Percentiles rank a stretch among this genome's conserved stretches.
These are phyloP conservation scores for Epichloe hybrida DNA, from an alignment of 2,329 filamentous ascomycete species.

Conservation along the genomic window DNA sequence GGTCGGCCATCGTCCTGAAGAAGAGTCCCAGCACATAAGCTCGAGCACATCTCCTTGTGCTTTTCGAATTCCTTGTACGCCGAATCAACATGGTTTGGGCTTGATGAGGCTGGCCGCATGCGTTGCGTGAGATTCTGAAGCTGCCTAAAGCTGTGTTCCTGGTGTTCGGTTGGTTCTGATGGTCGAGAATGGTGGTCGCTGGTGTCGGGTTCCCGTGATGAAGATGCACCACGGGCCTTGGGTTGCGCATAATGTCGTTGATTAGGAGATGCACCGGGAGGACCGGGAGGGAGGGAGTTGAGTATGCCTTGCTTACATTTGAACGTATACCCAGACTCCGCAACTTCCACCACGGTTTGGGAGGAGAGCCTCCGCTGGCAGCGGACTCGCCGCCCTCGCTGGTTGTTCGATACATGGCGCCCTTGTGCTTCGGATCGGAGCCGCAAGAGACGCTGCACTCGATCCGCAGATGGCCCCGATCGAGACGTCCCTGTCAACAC, in stretches of 20 bases:
- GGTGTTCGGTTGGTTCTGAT: constrained; percentile 15
- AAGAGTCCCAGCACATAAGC: constrained; percentile 26
- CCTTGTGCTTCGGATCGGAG: neutral
- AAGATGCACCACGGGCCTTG: neutral
- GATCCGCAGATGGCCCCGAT: too few relatives aligned
- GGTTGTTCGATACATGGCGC: constrained; percentile 14
- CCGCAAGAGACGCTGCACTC: too few relatives aligned
- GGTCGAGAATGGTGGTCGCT: constrained; percentile 15
- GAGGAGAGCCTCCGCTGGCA: constrained; percentile 1
- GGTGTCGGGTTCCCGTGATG: constrained; percentile 11
- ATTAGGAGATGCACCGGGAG: neutral
- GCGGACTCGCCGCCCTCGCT: constrained; percentile 14
- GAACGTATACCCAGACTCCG: neutral
- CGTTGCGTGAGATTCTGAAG: constrained; percentile 22
- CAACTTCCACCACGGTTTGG: constrained; percentile 12
- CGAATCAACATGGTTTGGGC: constrained; percentile 26
- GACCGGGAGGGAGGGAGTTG: neutral
- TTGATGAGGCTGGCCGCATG: constrained; percentile 20
- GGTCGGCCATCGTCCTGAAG: constrained; percentile 27
- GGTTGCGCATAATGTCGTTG: neutral
- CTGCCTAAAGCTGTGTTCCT: constrained; percentile 22
- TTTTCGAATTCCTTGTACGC: constrained; percentile 31
- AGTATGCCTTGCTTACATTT: neutral
- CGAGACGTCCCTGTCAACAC: too few relatives aligned
- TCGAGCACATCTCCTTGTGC: constrained; percentile 25